Conservation (phyloP, 2,329 filamentous ascomycete species). For the Fusarium sp. region DNA sequence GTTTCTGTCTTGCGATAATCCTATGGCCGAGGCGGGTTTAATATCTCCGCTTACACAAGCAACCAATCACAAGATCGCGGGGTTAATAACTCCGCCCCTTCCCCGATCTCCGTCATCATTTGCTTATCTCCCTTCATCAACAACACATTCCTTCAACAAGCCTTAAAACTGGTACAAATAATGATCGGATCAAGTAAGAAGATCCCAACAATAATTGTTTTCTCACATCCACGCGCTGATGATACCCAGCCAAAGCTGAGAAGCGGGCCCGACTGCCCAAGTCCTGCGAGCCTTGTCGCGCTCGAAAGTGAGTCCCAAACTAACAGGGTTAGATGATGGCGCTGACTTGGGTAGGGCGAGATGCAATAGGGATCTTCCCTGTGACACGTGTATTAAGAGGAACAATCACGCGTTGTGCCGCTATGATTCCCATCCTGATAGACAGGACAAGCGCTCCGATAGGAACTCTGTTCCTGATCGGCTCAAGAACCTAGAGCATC, state of each 20-base stretch:
- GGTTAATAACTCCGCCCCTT: slow-evolving; percentile 32
- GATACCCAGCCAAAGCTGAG: slow-evolving; percentile 32
- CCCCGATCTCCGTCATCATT: background rate
- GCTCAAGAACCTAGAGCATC: slow-evolving; percentile 43
- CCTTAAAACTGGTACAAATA: accelerated
- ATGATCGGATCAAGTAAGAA: background rate
- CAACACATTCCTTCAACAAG: background rate
- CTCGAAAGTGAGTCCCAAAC: slow-evolving; percentile 40
- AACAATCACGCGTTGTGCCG: slow-evolving; percentile 39
- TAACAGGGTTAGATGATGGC: background rate
- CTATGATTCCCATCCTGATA: slow-evolving; percentile 45
- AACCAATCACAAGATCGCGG: background rate
- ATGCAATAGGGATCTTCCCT: slow-evolving; percentile 46
- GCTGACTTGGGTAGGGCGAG: slow-evolving; percentile 38
- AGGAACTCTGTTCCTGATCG: slow-evolving; percentile 31
- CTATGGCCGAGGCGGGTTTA: slow-evolving; percentile 4
- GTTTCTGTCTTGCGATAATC: background rate
- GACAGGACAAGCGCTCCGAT: background rate
- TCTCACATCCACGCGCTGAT: background rate
- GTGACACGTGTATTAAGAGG: slow-evolving; percentile 43
- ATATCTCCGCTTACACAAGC: slow-evolving; percentile 11
- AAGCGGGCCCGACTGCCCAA: slow-evolving; percentile 48
- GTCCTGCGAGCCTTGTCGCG: slow-evolving; percentile 48
- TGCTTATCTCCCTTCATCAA: slow-evolving; percentile 3
- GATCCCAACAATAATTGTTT: accelerated